Conservation (phyloP, 345 rosid genomes). For the Kandelia obovata region DNA sequence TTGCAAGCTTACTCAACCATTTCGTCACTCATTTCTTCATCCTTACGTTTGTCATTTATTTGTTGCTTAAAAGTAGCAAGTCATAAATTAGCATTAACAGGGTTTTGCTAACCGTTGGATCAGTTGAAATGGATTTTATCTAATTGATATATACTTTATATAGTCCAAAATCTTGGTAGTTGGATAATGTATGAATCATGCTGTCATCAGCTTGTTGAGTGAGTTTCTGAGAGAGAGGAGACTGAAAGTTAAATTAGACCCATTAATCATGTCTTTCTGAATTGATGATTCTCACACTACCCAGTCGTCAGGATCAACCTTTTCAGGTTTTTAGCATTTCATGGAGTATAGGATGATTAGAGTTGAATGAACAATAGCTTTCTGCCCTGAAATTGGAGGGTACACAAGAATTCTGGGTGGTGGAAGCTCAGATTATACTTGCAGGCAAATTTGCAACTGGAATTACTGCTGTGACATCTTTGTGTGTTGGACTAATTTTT, state of each 20-base stretch:
- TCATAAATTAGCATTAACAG: slow-evolving; percentile 7
- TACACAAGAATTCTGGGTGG: too few relatives aligned
- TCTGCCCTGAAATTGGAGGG: not conserved
- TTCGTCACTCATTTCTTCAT: slow-evolving; percentile 71
- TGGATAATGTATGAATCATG: not conserved
- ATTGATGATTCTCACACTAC: not conserved
- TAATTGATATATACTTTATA: too few relatives aligned
- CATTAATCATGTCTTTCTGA: too few relatives aligned
- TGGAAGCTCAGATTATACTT: too few relatives aligned
- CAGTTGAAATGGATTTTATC: not conserved
- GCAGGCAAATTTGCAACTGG: not conserved
- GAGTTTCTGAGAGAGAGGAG: too few relatives aligned
- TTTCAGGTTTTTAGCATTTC: slow-evolving; percentile 5
- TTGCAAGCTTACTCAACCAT: slow-evolving; percentile 73
- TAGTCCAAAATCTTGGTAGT: not conserved
- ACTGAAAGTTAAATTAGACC: too few relatives aligned
- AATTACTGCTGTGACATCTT: too few relatives aligned
- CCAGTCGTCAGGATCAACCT: not conserved
- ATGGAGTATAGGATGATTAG: not conserved
- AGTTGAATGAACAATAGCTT: slow-evolving; percentile 8
- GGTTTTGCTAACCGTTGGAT: not conserved
- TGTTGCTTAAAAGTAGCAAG: not conserved
- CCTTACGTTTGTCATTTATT: slow-evolving; percentile 41
- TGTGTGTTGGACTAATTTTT: too few relatives aligned
- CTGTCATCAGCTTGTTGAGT: too few relatives aligned